Conservation (phyloP, 2,329 filamentous ascomycete species). For the Colletotrichum destructivum region DNA sequence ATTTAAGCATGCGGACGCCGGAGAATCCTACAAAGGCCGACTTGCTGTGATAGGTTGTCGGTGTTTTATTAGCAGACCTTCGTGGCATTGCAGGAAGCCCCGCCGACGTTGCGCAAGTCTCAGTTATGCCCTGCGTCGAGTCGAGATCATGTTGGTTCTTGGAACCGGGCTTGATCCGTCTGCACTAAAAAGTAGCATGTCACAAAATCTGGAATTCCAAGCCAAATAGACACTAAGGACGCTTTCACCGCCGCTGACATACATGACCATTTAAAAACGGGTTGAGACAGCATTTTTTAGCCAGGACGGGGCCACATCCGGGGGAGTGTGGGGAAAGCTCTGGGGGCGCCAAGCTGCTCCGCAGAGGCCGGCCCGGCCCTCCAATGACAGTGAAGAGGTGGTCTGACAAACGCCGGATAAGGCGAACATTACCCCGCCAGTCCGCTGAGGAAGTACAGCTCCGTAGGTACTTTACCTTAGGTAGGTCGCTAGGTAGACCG, state of each 20-base stretch:
- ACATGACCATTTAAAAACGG: neutral
- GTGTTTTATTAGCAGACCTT: neutral
- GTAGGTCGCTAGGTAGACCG: neutral
- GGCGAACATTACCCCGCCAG: slow-evolving; percentile 24
- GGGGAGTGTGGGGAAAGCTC: slow-evolving; percentile 27
- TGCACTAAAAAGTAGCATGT: neutral
- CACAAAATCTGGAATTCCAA: neutral
- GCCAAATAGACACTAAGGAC: neutral
- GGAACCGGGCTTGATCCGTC: neutral
- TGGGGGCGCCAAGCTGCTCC: slow-evolving; percentile 25
- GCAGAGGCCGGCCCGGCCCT: slow-evolving; percentile 11
- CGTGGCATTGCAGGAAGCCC: neutral
- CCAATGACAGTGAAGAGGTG: slow-evolving; percentile 18
- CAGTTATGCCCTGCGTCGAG: neutral
- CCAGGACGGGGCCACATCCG: slow-evolving; percentile 5
- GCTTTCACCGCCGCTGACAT: slow-evolving; percentile 15
- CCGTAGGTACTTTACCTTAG: neutral
- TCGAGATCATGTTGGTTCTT: neutral
- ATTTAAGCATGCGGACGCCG: neutral
- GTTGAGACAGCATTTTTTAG: neutral
- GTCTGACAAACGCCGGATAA: slow-evolving; percentile 6
- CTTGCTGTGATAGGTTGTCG: neutral
- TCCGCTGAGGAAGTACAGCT: slow-evolving; percentile 21
- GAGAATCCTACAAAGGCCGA: neutral
- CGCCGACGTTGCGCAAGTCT: neutral